Evolutionary conservation across 495 filamentous ascomycete genomes (phyloP).

Genomic region (Aspergillus campestris): DNA sequence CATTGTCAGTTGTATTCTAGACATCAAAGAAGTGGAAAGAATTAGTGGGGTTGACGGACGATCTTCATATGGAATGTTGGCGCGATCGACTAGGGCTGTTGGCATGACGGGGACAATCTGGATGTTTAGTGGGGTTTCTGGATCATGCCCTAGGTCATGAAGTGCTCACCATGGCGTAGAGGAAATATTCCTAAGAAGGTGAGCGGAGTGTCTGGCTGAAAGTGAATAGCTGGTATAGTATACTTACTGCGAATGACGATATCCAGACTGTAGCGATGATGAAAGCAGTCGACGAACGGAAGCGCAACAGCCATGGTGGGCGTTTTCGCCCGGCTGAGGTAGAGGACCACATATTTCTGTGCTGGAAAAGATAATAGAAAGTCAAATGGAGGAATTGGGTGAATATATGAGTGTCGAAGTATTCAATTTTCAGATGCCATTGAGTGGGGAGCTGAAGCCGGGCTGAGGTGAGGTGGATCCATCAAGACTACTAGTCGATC

Average conservation of each 20-base stretch:
- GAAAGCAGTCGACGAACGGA: slow-evolving; percentile 52
- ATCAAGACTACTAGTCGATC: too few relatives aligned
- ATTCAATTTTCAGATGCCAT: too few relatives aligned
- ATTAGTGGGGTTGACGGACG: slow-evolving; percentile 40
- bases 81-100: slow-evolving; percentile 47
- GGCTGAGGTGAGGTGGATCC: too few relatives aligned
- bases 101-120: slow-evolving; percentile 55
- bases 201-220: background rate
- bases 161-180: slow-evolving; percentile 26
- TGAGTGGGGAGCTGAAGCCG: too few relatives aligned
- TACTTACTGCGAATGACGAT: slow-evolving; percentile 56
- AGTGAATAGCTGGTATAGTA: slow-evolving; percentile 25
- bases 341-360: background rate
- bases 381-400: background rate
- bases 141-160: background rate
- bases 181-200: slow-evolving; percentile 32
- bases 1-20: background rate
- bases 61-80: slow-evolving; percentile 43
- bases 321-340: background rate
- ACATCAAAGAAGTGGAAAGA: background rate
- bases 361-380: background rate
- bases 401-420: background rate
- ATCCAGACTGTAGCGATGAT: slow-evolving; percentile 53
- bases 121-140: background rate
- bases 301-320: slow-evolving; percentile 37